Percentiles rank a stretch among this genome's conserved stretches.
Evolutionary conservation across 164 flowering plant species (phyloP).

Genomic region (Kingdonia uniflora): DNA sequence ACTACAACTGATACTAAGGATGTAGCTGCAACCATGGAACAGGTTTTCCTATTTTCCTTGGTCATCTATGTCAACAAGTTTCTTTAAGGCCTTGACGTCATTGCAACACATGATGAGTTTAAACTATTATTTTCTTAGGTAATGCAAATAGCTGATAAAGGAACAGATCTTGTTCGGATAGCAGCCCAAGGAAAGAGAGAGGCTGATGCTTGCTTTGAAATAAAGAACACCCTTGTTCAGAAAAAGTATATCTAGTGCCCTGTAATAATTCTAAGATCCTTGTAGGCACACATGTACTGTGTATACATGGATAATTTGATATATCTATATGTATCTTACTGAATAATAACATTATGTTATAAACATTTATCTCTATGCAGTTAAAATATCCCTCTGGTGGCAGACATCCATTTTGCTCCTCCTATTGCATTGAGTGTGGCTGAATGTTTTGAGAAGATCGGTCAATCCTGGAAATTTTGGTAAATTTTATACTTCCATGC

Average conservation of each 20-base stretch:
- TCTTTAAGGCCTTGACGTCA: no score
- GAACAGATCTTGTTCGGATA: slow-evolving; percentile 92
- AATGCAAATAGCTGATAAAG: slow-evolving; percentile 89
- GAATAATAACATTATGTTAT: no score
- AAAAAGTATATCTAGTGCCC: slow-evolving; percentile 48
- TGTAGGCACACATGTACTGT: no score
- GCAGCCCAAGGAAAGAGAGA: slow-evolving; percentile 96
- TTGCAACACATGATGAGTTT: slow-evolving; percentile 3
- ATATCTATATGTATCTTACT: no score
- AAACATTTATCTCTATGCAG: slow-evolving; percentile 34
- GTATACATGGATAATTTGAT: no score
- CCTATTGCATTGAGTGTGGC: slow-evolving; percentile 87
- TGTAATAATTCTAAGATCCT: background rate
- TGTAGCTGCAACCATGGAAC: slow-evolving; percentile 80
- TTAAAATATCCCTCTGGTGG: slow-evolving; percentile 90
- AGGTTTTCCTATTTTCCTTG: slow-evolving; percentile 32
- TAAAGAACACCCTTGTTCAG: slow-evolving; percentile 83
- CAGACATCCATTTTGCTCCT: slow-evolving; percentile 98
- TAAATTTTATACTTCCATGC: slow-evolving; percentile 12
- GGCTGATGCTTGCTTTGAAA: slow-evolving; percentile 95
- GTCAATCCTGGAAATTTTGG: slow-evolving; percentile 99
- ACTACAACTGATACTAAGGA: slow-evolving; percentile 93
- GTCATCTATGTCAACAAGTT: background rate
- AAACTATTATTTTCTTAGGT: slow-evolving; percentile 37
- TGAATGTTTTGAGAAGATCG: slow-evolving; percentile 96